Evolutionary conservation across 352 stramenopile genomes (phyloP).

Genomic region (Pythium utonaiense): DNA sequence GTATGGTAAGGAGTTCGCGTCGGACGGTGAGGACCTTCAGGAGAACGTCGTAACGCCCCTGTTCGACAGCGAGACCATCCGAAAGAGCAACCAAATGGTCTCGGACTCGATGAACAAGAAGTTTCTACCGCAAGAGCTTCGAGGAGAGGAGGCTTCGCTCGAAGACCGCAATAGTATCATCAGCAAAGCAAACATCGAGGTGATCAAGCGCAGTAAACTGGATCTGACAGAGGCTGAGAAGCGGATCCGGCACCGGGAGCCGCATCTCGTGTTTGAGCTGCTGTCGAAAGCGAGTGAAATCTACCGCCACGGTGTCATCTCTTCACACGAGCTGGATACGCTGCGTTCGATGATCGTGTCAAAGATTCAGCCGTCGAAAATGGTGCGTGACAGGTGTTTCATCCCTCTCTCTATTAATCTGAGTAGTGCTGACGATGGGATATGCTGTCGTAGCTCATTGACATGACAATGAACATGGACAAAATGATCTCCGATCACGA

Average conservation of each 20-base stretch:
- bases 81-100: conserved; percentile 73
- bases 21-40: conserved; percentile 42
- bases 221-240: conserved; percentile 78
- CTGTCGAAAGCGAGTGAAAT: conserved; percentile 82
- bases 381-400: conserved; percentile 37
- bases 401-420: background rate
- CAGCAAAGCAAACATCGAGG: conserved; percentile 70
- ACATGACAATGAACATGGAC: conserved; percentile 84
- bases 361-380: conserved; percentile 79
- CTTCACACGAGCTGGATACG: conserved; percentile 69
- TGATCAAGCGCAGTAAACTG: conserved; percentile 81
- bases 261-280: conserved; percentile 78
- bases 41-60: conserved; percentile 54
- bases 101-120: conserved; percentile 80
- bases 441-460: conserved; percentile 42
- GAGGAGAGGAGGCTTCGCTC: conserved; percentile 3
- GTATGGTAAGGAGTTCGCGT: conserved; percentile 77
- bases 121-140: conserved; percentile 63
- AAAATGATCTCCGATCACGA: conserved; percentile 85
- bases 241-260: conserved; percentile 77
- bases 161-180: conserved; percentile 40
- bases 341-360: conserved; percentile 75
- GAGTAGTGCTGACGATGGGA: too few relatives aligned
- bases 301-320: conserved; percentile 79
- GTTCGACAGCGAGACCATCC: conserved; percentile 48